Evolutionary conservation across 2,329 filamentous ascomycete species (phyloP).

Genomic region (Fusarium hostae): DNA sequence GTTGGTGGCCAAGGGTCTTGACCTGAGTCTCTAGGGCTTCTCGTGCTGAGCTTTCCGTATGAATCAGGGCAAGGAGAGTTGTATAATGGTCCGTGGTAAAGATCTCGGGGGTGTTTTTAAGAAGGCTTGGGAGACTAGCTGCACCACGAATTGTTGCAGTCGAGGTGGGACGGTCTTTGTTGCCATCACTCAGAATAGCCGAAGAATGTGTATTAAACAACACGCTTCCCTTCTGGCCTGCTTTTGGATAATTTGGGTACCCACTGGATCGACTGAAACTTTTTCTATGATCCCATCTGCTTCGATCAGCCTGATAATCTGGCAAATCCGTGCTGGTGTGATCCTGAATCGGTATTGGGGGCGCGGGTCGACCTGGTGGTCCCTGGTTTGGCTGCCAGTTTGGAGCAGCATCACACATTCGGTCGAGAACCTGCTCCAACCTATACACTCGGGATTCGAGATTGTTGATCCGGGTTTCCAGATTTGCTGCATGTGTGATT

Average conservation of each 20-base stretch:
- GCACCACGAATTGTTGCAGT: constrained; percentile 61
- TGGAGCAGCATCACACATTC: constrained; percentile 60
- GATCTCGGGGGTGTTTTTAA: constrained; percentile 46
- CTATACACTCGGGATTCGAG: constrained; percentile 64
- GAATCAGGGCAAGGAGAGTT: constrained; percentile 62
- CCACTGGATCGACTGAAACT: constrained; percentile 43
- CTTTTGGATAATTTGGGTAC: constrained; percentile 46
- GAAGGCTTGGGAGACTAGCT: constrained; percentile 57
- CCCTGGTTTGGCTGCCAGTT: constrained; percentile 51
- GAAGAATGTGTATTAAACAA: constrained; percentile 50
- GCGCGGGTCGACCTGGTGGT: constrained; percentile 42
- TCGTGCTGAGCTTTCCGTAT: constrained; percentile 67
- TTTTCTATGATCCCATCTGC: constrained; percentile 1
- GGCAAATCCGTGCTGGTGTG: constrained; percentile 3
- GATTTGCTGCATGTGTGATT: constrained; percentile 64
- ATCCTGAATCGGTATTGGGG: constrained; percentile 39
- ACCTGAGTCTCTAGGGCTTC: constrained; percentile 67
- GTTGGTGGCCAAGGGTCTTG: constrained; percentile 60
- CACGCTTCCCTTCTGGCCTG: constrained; percentile 55
- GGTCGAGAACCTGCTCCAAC: constrained; percentile 63
- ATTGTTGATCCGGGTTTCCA: constrained; percentile 63
- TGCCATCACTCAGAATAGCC: neutral
- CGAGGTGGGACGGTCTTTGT: constrained; percentile 53
- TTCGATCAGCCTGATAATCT: constrained; percentile 1
- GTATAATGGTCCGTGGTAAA: constrained; percentile 61